These are phyloP conservation scores for Mycena rebaudengoi DNA, from an alignment of 768 basidiomycete genomes.

Conservation along the genomic window DNA sequence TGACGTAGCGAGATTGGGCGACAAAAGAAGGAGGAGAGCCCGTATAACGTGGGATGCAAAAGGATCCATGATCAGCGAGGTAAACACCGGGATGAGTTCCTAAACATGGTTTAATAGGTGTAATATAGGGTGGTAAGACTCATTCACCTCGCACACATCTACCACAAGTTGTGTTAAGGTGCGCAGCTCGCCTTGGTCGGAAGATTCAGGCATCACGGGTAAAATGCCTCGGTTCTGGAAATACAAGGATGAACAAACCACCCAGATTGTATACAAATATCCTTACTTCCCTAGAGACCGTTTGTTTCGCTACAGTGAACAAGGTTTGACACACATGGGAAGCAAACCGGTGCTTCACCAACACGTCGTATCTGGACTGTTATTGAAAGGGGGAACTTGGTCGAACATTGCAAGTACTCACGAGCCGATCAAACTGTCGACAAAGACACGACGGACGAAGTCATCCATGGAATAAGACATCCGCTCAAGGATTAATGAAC, in stretches of 20 bases:
- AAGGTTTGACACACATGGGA: conserved; percentile 96
- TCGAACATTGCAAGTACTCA: conserved; percentile 54
- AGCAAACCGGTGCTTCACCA: conserved; percentile 86
- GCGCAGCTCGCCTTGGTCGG: conserved; percentile 72
- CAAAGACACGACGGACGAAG: conserved; percentile 90
- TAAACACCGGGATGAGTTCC: conserved; percentile 76
- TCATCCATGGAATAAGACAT: conserved; percentile 96
- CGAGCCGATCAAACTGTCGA: conserved; percentile 89
- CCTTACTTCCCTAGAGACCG: conserved; percentile 74
- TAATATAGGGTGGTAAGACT: conserved; percentile 6
- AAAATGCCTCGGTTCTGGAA: conserved; percentile 62
- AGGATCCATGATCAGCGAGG: conserved; percentile 78
- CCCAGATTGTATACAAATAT: neutral
- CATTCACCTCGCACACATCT: conserved; percentile 69
- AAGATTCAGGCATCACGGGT: conserved; percentile 53
- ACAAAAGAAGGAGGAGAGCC: conserved; percentile 79
- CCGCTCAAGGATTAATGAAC: conserved; percentile 88
- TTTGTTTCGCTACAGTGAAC: conserved; percentile 70
- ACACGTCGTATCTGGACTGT: conserved; percentile 61
- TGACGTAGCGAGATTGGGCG: conserved; percentile 59
- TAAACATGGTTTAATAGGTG: conserved; percentile 34
- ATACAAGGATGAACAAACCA: neutral
- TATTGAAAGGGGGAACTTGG: neutral
- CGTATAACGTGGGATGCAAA: conserved; percentile 94
- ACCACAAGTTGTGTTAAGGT: conserved; percentile 69